Evolutionary conservation across 345 rosid genomes (phyloP).

Genomic region (Rhizophora apiculata): DNA sequence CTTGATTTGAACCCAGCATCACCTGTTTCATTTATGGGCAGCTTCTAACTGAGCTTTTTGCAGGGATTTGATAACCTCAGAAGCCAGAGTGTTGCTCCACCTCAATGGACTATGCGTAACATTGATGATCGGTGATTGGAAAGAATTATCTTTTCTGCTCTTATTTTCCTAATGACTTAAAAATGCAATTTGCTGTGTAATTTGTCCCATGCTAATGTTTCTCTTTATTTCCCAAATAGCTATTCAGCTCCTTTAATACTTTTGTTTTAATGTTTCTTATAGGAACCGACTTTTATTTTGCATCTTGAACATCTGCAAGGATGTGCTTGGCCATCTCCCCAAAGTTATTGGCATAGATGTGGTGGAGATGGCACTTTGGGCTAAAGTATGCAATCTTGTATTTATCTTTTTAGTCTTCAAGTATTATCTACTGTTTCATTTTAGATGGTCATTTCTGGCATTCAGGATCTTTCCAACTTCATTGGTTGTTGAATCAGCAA

Average conservation of each 20-base stretch:
- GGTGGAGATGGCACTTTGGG: conserved; percentile 46
- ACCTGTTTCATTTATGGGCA: background rate
- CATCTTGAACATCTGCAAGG: conserved; percentile 32
- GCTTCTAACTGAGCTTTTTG: conserved; percentile 36
- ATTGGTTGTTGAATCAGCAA: conserved; percentile 1
- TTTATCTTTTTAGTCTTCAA: conserved; percentile 21
- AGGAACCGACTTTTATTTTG: conserved; percentile 34
- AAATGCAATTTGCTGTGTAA: background rate
- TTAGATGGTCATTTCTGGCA: background rate
- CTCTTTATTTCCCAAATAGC: background rate
- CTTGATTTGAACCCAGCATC: background rate
- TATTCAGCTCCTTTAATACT: background rate
- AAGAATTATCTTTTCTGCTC: background rate
- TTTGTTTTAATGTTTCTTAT: background rate
- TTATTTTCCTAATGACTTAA: background rate
- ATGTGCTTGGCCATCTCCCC: conserved; percentile 31
- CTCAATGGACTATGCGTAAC: conserved; percentile 99
- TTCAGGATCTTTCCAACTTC: background rate
- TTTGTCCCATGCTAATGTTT: background rate
- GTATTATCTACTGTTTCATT: background rate
- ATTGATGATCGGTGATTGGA: conserved; percentile 76
- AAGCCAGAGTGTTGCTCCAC: conserved; percentile 94
- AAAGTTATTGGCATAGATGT: conserved; percentile 37
- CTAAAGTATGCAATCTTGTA: conserved; percentile 56
- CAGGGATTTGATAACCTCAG: conserved; percentile 99